phyloP scores from a whole-genome alignment of 257 asterid genomes.

The Fraxinus anomala region DNA sequence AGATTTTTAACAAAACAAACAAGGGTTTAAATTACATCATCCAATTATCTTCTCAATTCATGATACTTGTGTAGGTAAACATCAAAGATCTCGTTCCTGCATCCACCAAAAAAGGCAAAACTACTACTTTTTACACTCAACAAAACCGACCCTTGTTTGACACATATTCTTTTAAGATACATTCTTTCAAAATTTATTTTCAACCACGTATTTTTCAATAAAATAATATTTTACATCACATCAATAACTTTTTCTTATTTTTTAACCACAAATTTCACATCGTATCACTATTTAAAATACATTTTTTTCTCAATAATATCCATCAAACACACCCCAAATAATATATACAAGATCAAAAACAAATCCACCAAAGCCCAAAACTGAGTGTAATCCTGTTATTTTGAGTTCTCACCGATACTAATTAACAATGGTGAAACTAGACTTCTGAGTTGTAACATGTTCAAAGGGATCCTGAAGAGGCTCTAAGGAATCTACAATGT shows the following conservation, averaged over 20 bases:
- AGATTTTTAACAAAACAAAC: too few species aligned
- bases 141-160: not conserved
- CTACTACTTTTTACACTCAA: slow-evolving; percentile 11
- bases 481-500: slow-evolving; percentile 81
- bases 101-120: not conserved
- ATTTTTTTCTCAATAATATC: too few species aligned
- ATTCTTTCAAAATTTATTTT: too few species aligned
- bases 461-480: slow-evolving; percentile 66
- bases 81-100: not conserved
- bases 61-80: not conserved
- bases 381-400: slow-evolving; percentile 10
- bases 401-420: slow-evolving; percentile 39
- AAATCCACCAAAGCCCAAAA: too few species aligned
- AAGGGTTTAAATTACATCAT: not conserved
- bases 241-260: too few species aligned
- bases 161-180: too few species aligned
- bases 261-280: too few species aligned
- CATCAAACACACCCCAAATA: too few species aligned
- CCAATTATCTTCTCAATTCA: not conserved
- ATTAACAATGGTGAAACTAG: slow-evolving; percentile 48
- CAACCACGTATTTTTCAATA: too few species aligned
- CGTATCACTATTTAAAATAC: too few species aligned
- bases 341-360: not conserved
- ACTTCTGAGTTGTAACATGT: slow-evolving; percentile 31
- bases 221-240: too few species aligned